A percentile compares a stretch with the other conserved stretches of the same genome.
Conservation (phyloP, 345 rosid genomes). For the Citrus unshiu region DNA sequence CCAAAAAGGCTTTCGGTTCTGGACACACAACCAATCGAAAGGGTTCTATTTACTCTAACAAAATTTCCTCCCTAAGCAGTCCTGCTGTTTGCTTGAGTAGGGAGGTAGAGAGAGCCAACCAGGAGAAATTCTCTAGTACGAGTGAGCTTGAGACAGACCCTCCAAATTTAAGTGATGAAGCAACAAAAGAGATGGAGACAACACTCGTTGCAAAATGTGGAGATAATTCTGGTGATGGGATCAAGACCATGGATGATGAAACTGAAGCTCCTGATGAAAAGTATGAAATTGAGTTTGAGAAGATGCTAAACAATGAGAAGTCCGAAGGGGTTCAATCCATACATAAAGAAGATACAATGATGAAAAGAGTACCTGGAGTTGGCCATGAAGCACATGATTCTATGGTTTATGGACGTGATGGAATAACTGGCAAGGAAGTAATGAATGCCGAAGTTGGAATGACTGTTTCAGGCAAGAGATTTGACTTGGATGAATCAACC, state of each 20-base stretch:
- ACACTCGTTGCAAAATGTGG: constrained; percentile 10
- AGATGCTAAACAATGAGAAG: constrained; percentile 21
- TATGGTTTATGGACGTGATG: constrained; percentile 2
- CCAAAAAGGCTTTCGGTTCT: constrained; percentile 58
- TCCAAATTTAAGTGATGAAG: constrained; percentile 26
- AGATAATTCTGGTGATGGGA: constrained; percentile 14
- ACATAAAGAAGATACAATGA: constrained; percentile 5
- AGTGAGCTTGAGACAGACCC: constrained; percentile 27
- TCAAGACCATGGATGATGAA: constrained; percentile 36
- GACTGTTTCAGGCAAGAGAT: constrained; percentile 17
- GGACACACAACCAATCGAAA: constrained; percentile 41
- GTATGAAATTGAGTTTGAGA: constrained; percentile 23
- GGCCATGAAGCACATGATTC: constrained; percentile 8
- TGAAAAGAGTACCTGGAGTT: constrained; percentile 15
- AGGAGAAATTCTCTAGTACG: constrained; percentile 13
- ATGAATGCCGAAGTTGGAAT: constrained; percentile 18
- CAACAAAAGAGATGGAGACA: constrained; percentile 20
- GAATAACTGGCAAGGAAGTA: constrained; percentile 16
- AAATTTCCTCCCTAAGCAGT: constrained; percentile 29
- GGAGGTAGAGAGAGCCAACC: constrained; percentile 20
- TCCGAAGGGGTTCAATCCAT: constrained; percentile 15
- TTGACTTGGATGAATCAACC: constrained; percentile 17
- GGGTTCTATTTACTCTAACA: constrained; percentile 55
- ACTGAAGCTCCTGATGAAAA: constrained; percentile 55
- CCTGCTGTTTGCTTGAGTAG: constrained; percentile 18